Percentiles rank a stretch among this genome's conserved stretches.
Conservation (phyloP, 495 filamentous ascomycete genomes). For the Penicillium malachiteum region DNA sequence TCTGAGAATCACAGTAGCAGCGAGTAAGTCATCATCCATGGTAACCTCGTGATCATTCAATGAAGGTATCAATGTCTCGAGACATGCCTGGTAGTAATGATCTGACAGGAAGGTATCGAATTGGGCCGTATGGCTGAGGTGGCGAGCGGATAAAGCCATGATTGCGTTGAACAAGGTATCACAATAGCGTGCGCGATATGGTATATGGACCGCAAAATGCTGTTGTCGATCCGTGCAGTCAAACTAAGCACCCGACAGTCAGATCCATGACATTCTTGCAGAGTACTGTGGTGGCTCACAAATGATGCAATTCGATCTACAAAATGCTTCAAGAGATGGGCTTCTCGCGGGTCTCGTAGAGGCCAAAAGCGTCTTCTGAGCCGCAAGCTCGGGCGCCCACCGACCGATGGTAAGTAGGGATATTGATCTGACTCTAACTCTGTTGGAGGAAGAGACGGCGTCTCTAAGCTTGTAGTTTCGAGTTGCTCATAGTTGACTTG, state of each 20-base stretch:
- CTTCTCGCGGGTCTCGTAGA: conserved; percentile 23
- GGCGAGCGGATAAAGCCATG: conserved; percentile 55
- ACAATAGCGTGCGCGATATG: conserved; percentile 46
- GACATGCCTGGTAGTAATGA: conserved; percentile 50
- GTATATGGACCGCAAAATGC: conserved; percentile 55
- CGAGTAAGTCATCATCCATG: conserved; percentile 56
- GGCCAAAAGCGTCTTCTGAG: conserved; percentile 12
- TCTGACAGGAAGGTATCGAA: conserved; percentile 48
- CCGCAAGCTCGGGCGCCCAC: background rate
- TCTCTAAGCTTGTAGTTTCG: background rate
- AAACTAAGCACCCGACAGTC: conserved; percentile 36
- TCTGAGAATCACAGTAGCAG: conserved; percentile 59
- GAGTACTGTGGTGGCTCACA: conserved; percentile 10
- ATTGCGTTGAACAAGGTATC: conserved; percentile 59
- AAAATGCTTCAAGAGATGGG: conserved; percentile 21
- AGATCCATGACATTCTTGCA: background rate
- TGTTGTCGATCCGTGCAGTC: conserved; percentile 56
- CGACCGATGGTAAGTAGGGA: background rate
- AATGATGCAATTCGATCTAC: conserved; percentile 24
- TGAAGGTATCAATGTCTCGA: conserved; percentile 49
- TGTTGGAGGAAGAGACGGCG: background rate
- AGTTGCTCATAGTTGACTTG: background rate
- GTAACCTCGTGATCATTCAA: conserved; percentile 46
- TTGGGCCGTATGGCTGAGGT: conserved; percentile 47
- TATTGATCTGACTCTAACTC: background rate